Evolutionary conservation across 495 filamentous ascomycete species (phyloP).

Genomic region (Bacidia rubella): DNA sequence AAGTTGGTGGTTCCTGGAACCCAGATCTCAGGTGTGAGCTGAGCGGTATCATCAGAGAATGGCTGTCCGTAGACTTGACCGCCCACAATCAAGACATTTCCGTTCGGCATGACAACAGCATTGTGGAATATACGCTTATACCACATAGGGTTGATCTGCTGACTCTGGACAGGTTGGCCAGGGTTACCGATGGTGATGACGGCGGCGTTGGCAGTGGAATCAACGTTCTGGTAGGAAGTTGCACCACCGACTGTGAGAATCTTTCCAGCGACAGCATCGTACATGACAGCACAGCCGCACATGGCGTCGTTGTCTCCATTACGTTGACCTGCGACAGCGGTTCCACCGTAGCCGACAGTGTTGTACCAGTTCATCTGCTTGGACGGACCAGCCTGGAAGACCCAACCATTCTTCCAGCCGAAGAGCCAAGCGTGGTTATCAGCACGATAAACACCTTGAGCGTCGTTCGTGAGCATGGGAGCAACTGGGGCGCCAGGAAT

Average conservation of each 20-base stretch:
- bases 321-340: conserved; percentile 25
- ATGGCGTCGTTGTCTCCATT: conserved; percentile 36
- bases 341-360: conserved; percentile 25
- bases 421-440: conserved; percentile 51
- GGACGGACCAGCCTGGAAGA: conserved; percentile 46
- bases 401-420: conserved; percentile 36
- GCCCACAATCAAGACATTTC: conserved; percentile 31
- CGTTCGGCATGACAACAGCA: conserved; percentile 34
- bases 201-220: conserved; percentile 25
- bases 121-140: conserved; percentile 31
- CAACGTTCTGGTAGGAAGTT: conserved; percentile 24
- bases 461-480: conserved; percentile 38
- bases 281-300: conserved; percentile 41
- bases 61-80: conserved; percentile 29
- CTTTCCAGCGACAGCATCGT: conserved; percentile 36
- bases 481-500: conserved; percentile 26
- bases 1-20: conserved; percentile 27
- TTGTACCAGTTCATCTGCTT: conserved; percentile 44
- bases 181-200: conserved; percentile 29
- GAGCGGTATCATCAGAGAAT: conserved; percentile 30
- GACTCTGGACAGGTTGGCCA: conserved; percentile 17
- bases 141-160: conserved; percentile 23
- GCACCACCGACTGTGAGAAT: conserved; percentile 36
- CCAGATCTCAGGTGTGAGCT: conserved; percentile 31
- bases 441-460: conserved; percentile 26